phyloP scores from a whole-genome alignment of 2,329 filamentous ascomycete genomes.

The Pseudogymnoascus sp. region DNA sequence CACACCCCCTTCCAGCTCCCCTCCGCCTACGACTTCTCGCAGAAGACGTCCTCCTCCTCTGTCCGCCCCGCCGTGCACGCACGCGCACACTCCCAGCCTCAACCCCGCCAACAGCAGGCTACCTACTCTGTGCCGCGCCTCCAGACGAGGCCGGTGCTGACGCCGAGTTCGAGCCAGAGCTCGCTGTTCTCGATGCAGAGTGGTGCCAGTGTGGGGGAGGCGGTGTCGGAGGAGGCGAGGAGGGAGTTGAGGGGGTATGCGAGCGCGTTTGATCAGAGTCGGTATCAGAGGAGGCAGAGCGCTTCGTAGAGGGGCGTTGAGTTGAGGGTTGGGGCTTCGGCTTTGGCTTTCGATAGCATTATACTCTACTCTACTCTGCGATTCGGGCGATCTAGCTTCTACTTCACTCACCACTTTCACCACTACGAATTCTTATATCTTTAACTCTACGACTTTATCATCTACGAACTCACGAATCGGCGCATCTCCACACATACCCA shows the following conservation, averaged over 20 bases:
- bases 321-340: background rate
- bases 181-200: slow-evolving; percentile 75
- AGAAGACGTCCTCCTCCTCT: slow-evolving; percentile 15
- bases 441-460: background rate
- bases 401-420: background rate
- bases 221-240: slow-evolving; percentile 67
- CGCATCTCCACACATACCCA: background rate
- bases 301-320: slow-evolving; percentile 17
- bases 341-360: too few relatives aligned
- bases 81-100: background rate
- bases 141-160: slow-evolving; percentile 40
- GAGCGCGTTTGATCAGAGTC: slow-evolving; percentile 71
- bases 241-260: slow-evolving; percentile 79
- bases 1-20: slow-evolving; percentile 56
- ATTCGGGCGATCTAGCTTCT: background rate
- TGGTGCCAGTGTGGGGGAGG: slow-evolving; percentile 41
- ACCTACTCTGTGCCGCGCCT: slow-evolving; percentile 18
- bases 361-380: background rate
- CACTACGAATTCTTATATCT: background rate
- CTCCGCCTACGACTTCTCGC: slow-evolving; percentile 63
- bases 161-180: slow-evolving; percentile 72
- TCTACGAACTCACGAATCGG: background rate
- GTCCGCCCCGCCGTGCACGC: background rate
- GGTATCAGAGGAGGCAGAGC: slow-evolving; percentile 28
- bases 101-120: slow-evolving; percentile 10